Evolutionary conservation across 1,284 basidiomycete species (phyloP).

Genomic region (Butyriboletus regius): DNA sequence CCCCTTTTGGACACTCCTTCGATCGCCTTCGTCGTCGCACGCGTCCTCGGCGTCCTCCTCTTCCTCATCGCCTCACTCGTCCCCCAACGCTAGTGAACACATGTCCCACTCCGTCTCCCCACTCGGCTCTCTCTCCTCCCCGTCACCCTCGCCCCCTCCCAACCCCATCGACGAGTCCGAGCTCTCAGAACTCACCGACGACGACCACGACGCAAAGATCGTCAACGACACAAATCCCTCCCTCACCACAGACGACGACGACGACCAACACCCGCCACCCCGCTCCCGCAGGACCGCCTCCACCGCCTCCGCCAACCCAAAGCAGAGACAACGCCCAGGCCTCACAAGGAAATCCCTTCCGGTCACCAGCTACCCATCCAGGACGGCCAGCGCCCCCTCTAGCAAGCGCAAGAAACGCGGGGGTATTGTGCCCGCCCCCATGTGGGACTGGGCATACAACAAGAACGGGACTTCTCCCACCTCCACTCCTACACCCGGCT

Average conservation of each 20-base stretch:
- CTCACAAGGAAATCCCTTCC: conserved; percentile 2
- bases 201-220: conserved; percentile 51
- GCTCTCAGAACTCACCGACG: conserved; percentile 73
- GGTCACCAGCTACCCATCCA: conserved; percentile 8
- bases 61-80: conserved; percentile 4
- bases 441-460: conserved; percentile 66
- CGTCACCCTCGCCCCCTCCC: conserved; percentile 36
- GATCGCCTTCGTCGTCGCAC: conserved; percentile 24
- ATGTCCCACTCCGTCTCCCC: conserved; percentile 32
- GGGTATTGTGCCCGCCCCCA: conserved; percentile 61
- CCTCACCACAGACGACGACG: conserved; percentile 20
- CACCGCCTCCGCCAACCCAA: conserved; percentile 3
- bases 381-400: conserved; percentile 16
- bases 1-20: conserved; percentile 18
- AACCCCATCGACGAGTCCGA: conserved; percentile 54
- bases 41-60: conserved; percentile 5
- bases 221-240: conserved; percentile 9
- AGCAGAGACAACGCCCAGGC: conserved; percentile 9
- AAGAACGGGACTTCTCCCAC: conserved; percentile 19
- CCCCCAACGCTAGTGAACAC: background rate
- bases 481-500: conserved; percentile 8
- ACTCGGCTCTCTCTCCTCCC: conserved; percentile 55
- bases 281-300: conserved; percentile 16
- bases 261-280: conserved; percentile 21
- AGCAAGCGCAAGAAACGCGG: conserved; percentile 52